Evolutionary conservation across 169 alveolate genomes (phyloP), one percentile per base, ranked within the genome.

Genomic region (Eimeria maxima): DNA sequence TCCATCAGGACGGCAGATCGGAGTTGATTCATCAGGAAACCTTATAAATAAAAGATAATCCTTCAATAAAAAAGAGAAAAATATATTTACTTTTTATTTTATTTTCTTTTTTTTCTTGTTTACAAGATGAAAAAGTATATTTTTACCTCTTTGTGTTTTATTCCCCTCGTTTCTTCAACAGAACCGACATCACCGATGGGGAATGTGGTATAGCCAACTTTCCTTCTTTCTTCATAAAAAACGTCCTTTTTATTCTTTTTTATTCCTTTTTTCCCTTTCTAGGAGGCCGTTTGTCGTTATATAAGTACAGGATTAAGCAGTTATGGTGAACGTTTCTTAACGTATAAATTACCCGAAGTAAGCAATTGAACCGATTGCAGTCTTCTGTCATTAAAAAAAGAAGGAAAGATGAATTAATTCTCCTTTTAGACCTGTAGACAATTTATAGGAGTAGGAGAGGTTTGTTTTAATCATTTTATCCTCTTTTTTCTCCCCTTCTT

Each of bases 271-370:
- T n/a, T n/a, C n/a, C n/a, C n/a, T n/a, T n/a, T n/a, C 29, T 74
- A 90, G 95, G 93, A 95, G 18, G 81, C 96, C n/a, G 96, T 95
- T 27, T 95, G 96, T 73, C 80, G 80, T 45, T 95, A 87, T 50
- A 80, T 95, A 57, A 33, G 91, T 67, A 71, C 38, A 6, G 96
- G 95, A 33, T 29, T 95, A 50, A 44, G 88, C 83, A 63, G 53
- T 29, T 95, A 95, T n/a, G 96, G 96, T 13, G 94, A 87, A n/a
- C 91, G 93, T 50, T 88, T 95, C 50, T 22, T 71, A 11, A 84
- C 67, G 44, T 95, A 83, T 57, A 44, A 84, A 18, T 22, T 65
- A 27, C 95, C 90, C 1, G 86, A 74, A 47, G 86, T 74, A 2
- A 10, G 86, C 57, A 50, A n/a, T n/a, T n/a, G n/a, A n/a, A n/a